Base-by-base conservation (phyloP, 75 land plant genomes). In the Picea sitchensis region DNA sequence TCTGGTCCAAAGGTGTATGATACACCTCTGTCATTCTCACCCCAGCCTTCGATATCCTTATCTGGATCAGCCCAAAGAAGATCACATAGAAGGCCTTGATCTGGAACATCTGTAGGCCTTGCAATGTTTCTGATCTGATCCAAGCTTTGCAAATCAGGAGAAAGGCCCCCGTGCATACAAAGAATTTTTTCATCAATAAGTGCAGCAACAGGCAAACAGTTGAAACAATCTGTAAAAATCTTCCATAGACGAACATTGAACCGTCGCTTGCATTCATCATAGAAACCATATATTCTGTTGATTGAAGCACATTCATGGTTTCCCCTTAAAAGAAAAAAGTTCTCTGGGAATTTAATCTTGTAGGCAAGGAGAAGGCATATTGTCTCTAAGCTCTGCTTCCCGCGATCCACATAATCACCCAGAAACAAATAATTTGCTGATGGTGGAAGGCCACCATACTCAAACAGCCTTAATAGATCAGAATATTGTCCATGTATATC, bases 371-470 rank as follows among this genome's bases (percentile, higher is more conserved):
- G 79, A 68, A 86, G 79, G 77, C 87, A 87, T 51, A 87, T 87
- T 47, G 92, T 90, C 68, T 90, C 92, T 77, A 88, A 75, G 76
- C 93, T 91, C 76, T 91, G 91, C 79, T 85, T 88, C 30, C 91
- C 91, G 47, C 87, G 87, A 63, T 87, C 87, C 62, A 90, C 92
- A 75, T 92, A 92, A 83, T 92, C 93, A 15, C 93, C 93, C 62
- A 92, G 60, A 76, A 92, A 92, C 77, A 92, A 76, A 63, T 92
- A 92, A 87, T 92, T 92, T 75, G 93, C 93, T 30, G 77, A 76
- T 31, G 92, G 93, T 77, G 93, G 93, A 75, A 90, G 88, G 64
- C 93, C 92, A 56, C 93, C 93, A 79, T 90, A 84, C 64, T 90
- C 92, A 83, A 92, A 92, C 68, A 90, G 58, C 80, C 92, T 78